Evolutionary conservation across 129 eudicot genomes (phyloP), one percentile per base, ranked within the genome.

Genomic region (Escallonia rubra): DNA sequence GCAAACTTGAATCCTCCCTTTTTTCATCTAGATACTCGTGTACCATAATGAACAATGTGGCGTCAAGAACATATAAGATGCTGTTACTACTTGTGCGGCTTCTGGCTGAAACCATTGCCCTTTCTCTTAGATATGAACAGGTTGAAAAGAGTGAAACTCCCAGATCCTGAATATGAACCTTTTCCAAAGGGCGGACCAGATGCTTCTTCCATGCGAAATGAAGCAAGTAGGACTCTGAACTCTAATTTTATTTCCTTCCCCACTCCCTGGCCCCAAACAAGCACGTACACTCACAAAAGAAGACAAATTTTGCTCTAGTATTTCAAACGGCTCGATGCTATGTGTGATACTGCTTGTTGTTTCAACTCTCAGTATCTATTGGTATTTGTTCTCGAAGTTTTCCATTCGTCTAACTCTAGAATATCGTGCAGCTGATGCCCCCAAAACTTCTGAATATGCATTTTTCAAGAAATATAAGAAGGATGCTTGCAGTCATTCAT

Each of bases 361-460:
- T 8, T 43, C 23, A 5, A 15, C 40, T 13, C 15, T 8, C 10
- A 41, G 43, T 52, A 13, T 43, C 41, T 59, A 41, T 13, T 56
- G 8, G 43, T 14, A 3, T 5, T 64, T n/a, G 34, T 48, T 4
- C 9, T 16, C 51, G 46, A 43, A 44, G 15, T 34, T 8, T 23
- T 23, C 34, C 34, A 8, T 45, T 47, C 41, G 13, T 5, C 39
- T 40, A 39, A 56, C 38, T 56, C 9, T 2, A 43, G 41, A 64
- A 14, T 42, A 43, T 4, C 16, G 13, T 74, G 85, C 83, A 80
- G 86, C 75, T 52, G 74, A 68, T 78, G 75, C 61, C 34, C 78
- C 87, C 43, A 85, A 85, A 61, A 85, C 90, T 62, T 81, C 90
- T 41, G 90, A 85, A 66, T 85, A 57, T 72, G 86, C 90, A 39